phyloP scores from a whole-genome alignment of 495 filamentous ascomycete genomes.

The Penicillium fimorum region DNA sequence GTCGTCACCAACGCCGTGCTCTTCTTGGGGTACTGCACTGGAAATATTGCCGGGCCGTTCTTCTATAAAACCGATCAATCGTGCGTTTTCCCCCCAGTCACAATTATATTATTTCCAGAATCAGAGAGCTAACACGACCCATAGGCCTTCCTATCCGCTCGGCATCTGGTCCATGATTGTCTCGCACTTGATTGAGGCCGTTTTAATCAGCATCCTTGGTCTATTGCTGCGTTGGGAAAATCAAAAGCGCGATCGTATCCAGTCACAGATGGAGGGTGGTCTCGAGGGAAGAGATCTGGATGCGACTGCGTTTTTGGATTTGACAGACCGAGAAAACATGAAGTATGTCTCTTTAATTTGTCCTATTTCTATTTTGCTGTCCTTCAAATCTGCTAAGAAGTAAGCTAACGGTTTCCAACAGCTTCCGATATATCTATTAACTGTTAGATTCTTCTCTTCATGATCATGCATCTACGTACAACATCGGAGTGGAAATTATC shows the following conservation, averaged over 20 bases:
- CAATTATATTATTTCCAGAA: neutral
- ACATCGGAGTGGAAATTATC: neutral
- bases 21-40: slow-evolving; percentile 53
- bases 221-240: slow-evolving; percentile 56
- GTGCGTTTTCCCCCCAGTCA: slow-evolving; percentile 16
- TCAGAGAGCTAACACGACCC: neutral
- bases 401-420: slow-evolving; percentile 8
- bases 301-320: slow-evolving; percentile 56
- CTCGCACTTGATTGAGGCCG: slow-evolving; percentile 54
- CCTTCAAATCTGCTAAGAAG: neutral
- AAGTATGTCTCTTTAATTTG: slow-evolving; percentile 36
- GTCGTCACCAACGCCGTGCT: slow-evolving; percentile 59
- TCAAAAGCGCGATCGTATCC: slow-evolving; percentile 50
- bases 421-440: slow-evolving; percentile 41
- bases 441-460: neutral
- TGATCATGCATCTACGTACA: neutral
- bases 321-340: slow-evolving; percentile 60
- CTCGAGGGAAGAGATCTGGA: slow-evolving; percentile 52
- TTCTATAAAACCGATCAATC: slow-evolving; percentile 58
- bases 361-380: neutral
- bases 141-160: slow-evolving; percentile 51
- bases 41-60: slow-evolving; percentile 58
- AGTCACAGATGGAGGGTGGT: slow-evolving; percentile 47
- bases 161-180: slow-evolving; percentile 66
- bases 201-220: slow-evolving; percentile 47